Evolutionary conservation across 768 basidiomycete genomes (phyloP).

Genomic region (Tulasnella sp.): DNA sequence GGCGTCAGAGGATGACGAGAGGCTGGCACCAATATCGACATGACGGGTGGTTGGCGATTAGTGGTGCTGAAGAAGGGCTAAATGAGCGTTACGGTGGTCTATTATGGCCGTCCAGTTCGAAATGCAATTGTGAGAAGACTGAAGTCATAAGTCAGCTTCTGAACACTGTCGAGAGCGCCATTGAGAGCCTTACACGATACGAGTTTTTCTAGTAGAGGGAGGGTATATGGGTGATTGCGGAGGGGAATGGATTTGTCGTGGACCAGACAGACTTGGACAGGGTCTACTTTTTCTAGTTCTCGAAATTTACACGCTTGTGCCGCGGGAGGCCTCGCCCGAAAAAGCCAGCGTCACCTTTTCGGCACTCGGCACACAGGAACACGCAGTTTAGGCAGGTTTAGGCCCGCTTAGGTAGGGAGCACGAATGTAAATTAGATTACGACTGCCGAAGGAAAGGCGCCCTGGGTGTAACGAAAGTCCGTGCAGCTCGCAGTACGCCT

Average conservation of each 20-base stretch:
- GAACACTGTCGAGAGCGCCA: neutral
- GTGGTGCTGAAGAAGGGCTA: neutral
- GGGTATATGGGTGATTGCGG: conserved; percentile 4
- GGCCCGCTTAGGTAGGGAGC: too few species aligned
- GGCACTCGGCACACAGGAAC: conserved; percentile 1
- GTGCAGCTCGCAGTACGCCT: neutral
- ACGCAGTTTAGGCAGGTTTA: neutral
- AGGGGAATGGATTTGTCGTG: neutral
- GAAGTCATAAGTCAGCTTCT: neutral
- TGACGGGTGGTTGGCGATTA: neutral
- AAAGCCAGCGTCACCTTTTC: conserved; percentile 12
- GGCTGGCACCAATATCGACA: conserved; percentile 33
- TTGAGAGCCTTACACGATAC: neutral
- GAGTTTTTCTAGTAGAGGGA: neutral
- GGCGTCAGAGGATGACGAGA: conserved; percentile 11
- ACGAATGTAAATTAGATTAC: neutral
- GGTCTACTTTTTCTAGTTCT: conserved; percentile 3
- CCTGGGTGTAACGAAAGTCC: neutral
- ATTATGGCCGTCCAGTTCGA: neutral
- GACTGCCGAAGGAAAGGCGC: neutral
- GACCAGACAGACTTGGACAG: neutral
- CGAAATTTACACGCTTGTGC: neutral
- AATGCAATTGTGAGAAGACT: neutral
- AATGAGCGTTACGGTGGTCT: neutral
- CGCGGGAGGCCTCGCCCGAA: neutral